Evolutionary conservation across 306 rosid species (phyloP).

Genomic region (Pyrus bretschneideri): DNA sequence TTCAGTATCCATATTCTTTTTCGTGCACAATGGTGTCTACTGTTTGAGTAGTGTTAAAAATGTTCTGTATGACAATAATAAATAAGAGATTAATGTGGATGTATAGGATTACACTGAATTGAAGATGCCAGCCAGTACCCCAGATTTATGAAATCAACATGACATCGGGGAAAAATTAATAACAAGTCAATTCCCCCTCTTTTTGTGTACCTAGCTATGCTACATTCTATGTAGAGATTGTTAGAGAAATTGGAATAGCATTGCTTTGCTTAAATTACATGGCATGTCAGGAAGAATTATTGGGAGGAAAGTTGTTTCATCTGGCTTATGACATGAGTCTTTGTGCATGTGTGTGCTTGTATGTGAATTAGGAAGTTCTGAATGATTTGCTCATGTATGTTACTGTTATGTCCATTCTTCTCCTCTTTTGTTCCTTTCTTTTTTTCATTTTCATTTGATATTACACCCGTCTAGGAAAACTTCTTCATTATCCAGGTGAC

Average conservation of each 20-base stretch:
- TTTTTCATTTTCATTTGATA: not conserved
- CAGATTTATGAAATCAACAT: not conserved
- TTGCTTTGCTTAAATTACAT: not conserved
- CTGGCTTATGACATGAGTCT: not conserved
- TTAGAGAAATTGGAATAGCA: not conserved
- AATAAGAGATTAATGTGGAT: not conserved
- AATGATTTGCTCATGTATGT: slow-evolving; percentile 18
- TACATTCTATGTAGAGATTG: not conserved
- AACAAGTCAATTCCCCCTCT: too few species aligned
- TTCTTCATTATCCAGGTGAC: slow-evolving; percentile 33
- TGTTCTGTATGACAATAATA: not conserved
- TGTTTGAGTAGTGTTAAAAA: not conserved
- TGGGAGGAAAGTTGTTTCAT: not conserved
- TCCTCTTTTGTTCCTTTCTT: not conserved
- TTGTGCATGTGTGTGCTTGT: not conserved
- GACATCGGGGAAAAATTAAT: not conserved
- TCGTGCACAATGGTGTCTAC: not conserved
- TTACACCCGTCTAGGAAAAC: not conserved
- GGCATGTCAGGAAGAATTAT: not conserved
- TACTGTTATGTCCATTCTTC: slow-evolving; percentile 15
- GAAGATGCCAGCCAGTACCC: not conserved
- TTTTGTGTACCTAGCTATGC: not conserved
- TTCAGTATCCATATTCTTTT: not conserved
- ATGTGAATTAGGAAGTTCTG: slow-evolving; percentile 7
- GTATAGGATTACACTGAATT: not conserved